These are phyloP conservation scores for Pontederia crassipes DNA, from an alignment of 176 grass and related monocot species.

Conservation along the genomic window DNA sequence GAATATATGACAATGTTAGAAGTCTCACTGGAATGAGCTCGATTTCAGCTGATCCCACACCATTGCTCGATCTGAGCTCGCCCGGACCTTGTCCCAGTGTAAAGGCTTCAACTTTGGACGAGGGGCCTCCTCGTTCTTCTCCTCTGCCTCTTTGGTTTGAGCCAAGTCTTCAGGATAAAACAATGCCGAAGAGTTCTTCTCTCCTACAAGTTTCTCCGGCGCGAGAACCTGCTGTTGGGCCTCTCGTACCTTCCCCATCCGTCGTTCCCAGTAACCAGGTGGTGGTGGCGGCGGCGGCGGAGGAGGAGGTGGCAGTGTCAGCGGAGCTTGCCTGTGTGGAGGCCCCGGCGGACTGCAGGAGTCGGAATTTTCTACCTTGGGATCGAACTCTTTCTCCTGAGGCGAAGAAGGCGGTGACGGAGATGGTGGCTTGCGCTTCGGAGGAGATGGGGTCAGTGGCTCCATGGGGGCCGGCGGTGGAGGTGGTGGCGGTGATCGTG, in stretches of 20 bases:
- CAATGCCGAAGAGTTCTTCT: conserved; percentile 22
- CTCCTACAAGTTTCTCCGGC: conserved; percentile 2
- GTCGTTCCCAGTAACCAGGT: conserved; percentile 31
- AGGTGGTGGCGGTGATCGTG: conserved; percentile 2
- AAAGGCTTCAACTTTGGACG: conserved; percentile 54
- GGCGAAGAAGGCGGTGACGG: conserved; percentile 76
- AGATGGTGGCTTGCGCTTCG: conserved; percentile 56
- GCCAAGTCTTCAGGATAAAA: conserved; percentile 7
- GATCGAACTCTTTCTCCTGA: conserved; percentile 22
- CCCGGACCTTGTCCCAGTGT: conserved; percentile 71
- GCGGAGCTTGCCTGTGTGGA: conserved; percentile 13
- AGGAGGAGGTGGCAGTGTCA: conserved; percentile 12
- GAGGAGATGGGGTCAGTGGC: conserved; percentile 49
- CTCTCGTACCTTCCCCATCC: conserved; percentile 25
- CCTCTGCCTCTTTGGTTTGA: conserved; percentile 3
- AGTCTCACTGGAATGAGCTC: conserved; percentile 58
- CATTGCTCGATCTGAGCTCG: conserved; percentile 51
- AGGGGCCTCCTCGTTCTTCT: conserved; percentile 19
- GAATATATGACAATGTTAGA: conserved; percentile 1
- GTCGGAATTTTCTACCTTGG: background rate
- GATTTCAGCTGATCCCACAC: conserved; percentile 78
- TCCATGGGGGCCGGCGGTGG: conserved; percentile 22
- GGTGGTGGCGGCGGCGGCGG: conserved; percentile 30
- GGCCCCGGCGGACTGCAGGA: background rate
- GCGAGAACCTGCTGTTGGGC: conserved; percentile 4